A percentile compares a stretch with the other conserved stretches of the same genome.
Conservation (phyloP, 345 rosid genomes). For the Turnera subulata region DNA sequence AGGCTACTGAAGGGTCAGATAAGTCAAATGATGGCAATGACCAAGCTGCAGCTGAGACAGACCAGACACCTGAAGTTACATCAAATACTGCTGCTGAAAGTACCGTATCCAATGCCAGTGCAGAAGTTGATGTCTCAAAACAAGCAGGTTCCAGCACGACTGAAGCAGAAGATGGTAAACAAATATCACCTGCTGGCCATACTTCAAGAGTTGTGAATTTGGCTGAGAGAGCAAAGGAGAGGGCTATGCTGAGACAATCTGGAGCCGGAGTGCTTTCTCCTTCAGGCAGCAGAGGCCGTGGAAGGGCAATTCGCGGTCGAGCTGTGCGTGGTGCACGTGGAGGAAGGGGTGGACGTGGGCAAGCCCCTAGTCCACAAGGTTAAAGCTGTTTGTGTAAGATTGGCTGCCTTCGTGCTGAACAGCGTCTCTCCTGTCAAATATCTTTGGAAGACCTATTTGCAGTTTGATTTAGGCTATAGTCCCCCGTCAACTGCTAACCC, state of each 20-base stretch:
- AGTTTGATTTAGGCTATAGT: no score
- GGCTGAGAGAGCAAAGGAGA: conserved; percentile 50
- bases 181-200: conserved; percentile 38
- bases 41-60: conserved; percentile 33
- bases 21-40: conserved; percentile 44
- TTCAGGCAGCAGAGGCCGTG: conserved; percentile 40
- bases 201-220: conserved; percentile 47
- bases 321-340: conserved; percentile 34
- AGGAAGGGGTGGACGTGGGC: conserved; percentile 49
- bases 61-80: conserved; percentile 29
- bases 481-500: no score
- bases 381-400: neutral
- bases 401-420: no score
- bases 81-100: conserved; percentile 20
- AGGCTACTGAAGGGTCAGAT: conserved; percentile 47
- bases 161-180: conserved; percentile 49
- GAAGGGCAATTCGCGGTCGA: conserved; percentile 48
- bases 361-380: conserved; percentile 39
- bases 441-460: no score
- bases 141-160: conserved; percentile 28
- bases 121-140: conserved; percentile 28
- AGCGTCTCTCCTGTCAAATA: no score
- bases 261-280: conserved; percentile 37
- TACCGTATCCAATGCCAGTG: conserved; percentile 17
- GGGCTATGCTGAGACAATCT: conserved; percentile 47